Percentiles rank a stretch among this genome's conserved stretches.
Evolutionary conservation across 306 rosid species (phyloP).

Genomic region (Castanospermum australe): DNA sequence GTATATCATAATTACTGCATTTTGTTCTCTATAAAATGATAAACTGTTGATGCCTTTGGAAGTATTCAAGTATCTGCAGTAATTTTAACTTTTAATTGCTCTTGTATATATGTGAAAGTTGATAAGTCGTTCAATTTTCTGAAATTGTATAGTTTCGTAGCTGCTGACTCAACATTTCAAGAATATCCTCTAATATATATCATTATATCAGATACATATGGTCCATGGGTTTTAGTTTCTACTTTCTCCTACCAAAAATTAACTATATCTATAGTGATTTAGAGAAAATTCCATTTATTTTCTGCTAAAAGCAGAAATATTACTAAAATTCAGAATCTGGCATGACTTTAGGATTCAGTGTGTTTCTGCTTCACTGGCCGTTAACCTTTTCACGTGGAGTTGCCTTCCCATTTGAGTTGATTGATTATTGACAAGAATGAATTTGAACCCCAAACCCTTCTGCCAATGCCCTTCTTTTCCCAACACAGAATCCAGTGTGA

Average conservation of each 20-base stretch:
- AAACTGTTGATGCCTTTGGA: background rate
- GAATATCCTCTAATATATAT: background rate
- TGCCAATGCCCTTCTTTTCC: background rate
- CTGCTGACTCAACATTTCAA: background rate
- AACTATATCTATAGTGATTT: background rate
- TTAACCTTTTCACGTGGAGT: background rate
- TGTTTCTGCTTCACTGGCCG: background rate
- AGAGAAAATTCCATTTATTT: conserved; percentile 1
- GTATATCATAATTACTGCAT: background rate
- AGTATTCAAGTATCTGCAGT: background rate
- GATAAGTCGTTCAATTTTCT: background rate
- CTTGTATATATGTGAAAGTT: background rate
- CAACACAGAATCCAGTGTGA: background rate
- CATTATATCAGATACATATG: background rate
- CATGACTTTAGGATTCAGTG: background rate
- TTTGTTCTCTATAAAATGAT: background rate
- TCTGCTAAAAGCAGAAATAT: background rate
- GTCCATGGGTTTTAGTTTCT: background rate
- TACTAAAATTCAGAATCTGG: background rate
- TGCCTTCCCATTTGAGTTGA: background rate
- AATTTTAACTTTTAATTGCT: background rate
- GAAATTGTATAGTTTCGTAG: background rate
- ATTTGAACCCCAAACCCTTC: background rate
- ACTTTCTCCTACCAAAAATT: background rate
- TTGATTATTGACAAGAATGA: background rate